Evolutionary conservation across 805 yeast genomes (phyloP).

Genomic region (Ogataea degrootiae): DNA sequence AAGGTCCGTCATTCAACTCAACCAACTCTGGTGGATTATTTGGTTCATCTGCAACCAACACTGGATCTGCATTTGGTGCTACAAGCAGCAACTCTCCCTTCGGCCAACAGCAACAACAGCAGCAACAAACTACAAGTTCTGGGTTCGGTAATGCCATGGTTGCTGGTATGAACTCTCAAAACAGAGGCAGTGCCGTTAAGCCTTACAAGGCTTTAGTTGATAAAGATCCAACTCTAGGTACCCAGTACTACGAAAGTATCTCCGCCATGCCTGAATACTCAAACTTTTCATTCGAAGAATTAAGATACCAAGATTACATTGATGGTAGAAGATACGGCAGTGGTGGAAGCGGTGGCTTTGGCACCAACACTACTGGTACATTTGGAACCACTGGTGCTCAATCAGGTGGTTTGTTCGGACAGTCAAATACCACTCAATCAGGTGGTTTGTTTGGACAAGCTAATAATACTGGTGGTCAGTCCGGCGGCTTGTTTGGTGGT

Average conservation of each 20-base stretch:
- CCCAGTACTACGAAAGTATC: constrained; percentile 65
- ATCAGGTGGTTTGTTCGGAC: constrained; percentile 42
- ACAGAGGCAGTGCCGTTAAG: constrained; percentile 63
- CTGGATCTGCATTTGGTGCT: constrained; percentile 30
- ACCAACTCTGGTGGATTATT: constrained; percentile 10
- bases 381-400: constrained; percentile 28
- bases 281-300: constrained; percentile 78
- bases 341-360: constrained; percentile 26
- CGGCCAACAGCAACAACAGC: constrained; percentile 30
- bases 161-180: constrained; percentile 30
- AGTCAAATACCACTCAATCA: constrained; percentile 20
- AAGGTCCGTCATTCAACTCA: neutral
- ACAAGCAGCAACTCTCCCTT: constrained; percentile 32
- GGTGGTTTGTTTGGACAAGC: constrained; percentile 24
- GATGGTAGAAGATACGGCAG: constrained; percentile 62
- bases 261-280: constrained; percentile 88
- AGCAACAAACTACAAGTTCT: constrained; percentile 10
- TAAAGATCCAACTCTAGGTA: constrained; percentile 55
- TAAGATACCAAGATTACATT: constrained; percentile 83
- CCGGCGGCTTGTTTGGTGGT: constrained; percentile 21
- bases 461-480: constrained; percentile 12
- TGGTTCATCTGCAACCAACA: constrained; percentile 20
- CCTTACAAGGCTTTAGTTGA: constrained; percentile 71
- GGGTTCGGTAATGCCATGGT: constrained; percentile 30
- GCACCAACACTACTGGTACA: constrained; percentile 16